phyloP scores from a whole-genome alignment of 2,329 filamentous ascomycete genomes.

The Fusarium pseudograminearum region DNA sequence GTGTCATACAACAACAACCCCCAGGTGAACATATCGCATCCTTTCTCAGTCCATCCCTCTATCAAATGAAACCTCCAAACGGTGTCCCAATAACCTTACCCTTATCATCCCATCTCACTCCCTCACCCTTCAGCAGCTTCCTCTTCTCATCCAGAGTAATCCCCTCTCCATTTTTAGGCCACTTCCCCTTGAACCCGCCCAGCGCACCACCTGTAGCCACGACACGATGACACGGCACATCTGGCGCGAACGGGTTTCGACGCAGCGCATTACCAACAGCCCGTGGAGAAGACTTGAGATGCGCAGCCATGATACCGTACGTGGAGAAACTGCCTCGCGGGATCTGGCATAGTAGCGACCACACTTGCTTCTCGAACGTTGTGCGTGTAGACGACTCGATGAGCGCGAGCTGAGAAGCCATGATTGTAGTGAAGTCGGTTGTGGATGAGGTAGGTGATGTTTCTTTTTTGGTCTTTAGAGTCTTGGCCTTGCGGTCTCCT shows the following conservation, averaged over 20 bases:
- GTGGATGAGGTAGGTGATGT: neutral
- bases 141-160: constrained; percentile 75
- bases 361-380: constrained; percentile 73
- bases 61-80: constrained; percentile 49
- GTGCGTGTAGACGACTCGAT: constrained; percentile 62
- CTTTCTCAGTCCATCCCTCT: neutral
- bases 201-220: constrained; percentile 78
- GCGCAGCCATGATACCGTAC: constrained; percentile 77
- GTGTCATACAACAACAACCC: neutral
- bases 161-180: constrained; percentile 70
- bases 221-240: constrained; percentile 84
- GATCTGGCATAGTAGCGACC: constrained; percentile 80
- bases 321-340: constrained; percentile 81
- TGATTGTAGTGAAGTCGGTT: constrained; percentile 34
- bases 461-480: constrained; percentile 19
- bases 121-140: constrained; percentile 70
- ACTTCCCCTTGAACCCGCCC: constrained; percentile 78
- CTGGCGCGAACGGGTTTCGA: constrained; percentile 84
- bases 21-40: neutral
- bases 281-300: constrained; percentile 77
- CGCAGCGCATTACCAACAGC: constrained; percentile 83
- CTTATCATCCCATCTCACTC: constrained; percentile 70
- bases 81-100: constrained; percentile 71
- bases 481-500: constrained; percentile 30
- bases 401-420: constrained; percentile 57